Conservation (phyloP, 169 alveolate species). For the Cryptosporidium parvum region DNA sequence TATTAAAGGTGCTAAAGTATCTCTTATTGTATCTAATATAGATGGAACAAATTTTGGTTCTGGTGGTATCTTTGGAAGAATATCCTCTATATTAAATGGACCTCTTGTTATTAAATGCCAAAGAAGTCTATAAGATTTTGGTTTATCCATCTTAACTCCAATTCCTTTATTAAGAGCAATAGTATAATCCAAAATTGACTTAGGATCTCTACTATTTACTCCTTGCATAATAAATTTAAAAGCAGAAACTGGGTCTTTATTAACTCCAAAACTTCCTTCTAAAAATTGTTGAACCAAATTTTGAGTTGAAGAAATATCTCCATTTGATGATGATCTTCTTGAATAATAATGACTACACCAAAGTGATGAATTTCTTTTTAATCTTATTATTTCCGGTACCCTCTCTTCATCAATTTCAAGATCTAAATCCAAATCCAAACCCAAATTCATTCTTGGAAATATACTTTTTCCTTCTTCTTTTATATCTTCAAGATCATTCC, state of each 20-base stretch:
- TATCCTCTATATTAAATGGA: slow-evolving; percentile 43
- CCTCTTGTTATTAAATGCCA: slow-evolving; percentile 63
- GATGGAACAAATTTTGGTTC: slow-evolving; percentile 51
- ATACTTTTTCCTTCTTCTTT: not conserved
- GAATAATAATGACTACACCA: slow-evolving; percentile 73
- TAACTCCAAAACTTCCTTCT: slow-evolving; percentile 62
- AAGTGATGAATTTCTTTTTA: slow-evolving; percentile 42
- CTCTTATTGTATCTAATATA: slow-evolving; percentile 62
- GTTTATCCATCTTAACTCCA: slow-evolving; percentile 30
- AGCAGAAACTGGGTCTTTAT: slow-evolving; percentile 9
- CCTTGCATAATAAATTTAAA: slow-evolving; percentile 48
- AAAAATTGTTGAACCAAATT: slow-evolving; percentile 27
- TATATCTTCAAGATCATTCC: not conserved
- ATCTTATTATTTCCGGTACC: slow-evolving; percentile 15
- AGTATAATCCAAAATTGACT: slow-evolving; percentile 54
- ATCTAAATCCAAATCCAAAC: not conserved
- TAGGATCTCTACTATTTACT: slow-evolving; percentile 63
- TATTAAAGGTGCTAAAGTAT: slow-evolving; percentile 35
- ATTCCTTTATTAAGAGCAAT: slow-evolving; percentile 49
- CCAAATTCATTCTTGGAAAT: not conserved
- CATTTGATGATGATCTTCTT: slow-evolving; percentile 44
- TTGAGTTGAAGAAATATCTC: slow-evolving; percentile 59
- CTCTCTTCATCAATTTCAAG: not conserved
- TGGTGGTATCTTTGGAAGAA: slow-evolving; percentile 54
- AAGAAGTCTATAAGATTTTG: slow-evolving; percentile 47